Evolutionary conservation across 768 basidiomycete genomes (phyloP), one percentile per base, ranked within the genome.

Genomic region (Collybia sordida): DNA sequence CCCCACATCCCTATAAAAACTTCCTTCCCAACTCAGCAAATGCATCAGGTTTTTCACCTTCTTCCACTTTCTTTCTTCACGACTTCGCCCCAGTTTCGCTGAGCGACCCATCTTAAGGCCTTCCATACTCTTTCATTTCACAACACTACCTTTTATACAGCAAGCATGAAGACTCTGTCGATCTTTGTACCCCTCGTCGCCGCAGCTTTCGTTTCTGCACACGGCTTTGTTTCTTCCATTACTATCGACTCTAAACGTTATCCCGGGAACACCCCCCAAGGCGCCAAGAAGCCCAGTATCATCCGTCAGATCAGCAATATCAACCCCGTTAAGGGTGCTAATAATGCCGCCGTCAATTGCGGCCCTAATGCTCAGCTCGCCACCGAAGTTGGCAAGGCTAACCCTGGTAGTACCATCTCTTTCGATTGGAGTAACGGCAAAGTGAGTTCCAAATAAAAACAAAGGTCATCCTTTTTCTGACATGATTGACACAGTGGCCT

Each of bases 281-380:
- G 42, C 14, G 19, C 46, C 4, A 45, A 64, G 1, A 64, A 55
- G 17, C 51, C 62, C 17, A 72, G 70, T 49, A 64, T 72, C 51
- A 72, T 78, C 49, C 75, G 78, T 19, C 69, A 74, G 50, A 61
- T 79, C 49, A 60, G 55, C 55, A 50, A 54, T 0, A 65, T 63
- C 5, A 59, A 63, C 41, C 79, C 79, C 0, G 69, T 74, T 54
- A 72, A 88, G 64, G 82, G 82, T 34, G 77, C 83, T n/a, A 66
- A 48, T 27, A 87, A 86, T 57, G 57, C 75, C 2, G 72, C 69
- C 45, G 42, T 86, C 9, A 85, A 79, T 64, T 90, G 88, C 55
- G 88, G 88, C 12, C 67, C 72, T 17, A 66, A 73, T 27, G 79
- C 84, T 3, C 66, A 72, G 42, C 64, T 70, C 1, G 86, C 82